Base-by-base conservation (phyloP, 495 filamentous ascomycete species). In the Penicillium nucicola region DNA sequence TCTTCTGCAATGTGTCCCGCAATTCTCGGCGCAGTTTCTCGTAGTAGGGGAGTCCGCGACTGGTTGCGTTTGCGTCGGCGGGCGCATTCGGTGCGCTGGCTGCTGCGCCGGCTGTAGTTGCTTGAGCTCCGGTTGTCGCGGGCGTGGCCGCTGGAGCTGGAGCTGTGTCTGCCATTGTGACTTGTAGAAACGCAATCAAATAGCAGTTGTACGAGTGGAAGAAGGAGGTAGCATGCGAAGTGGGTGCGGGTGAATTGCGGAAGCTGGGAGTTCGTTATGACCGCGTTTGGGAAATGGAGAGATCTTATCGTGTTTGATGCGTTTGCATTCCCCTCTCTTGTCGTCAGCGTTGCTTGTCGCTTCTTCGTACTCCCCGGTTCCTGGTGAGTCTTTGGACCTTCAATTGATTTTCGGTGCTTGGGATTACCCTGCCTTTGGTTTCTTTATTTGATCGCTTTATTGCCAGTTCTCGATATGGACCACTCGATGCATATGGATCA, bases 1-100 rank as follows among this genome's bases (percentile, higher is more conserved):
- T 89, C 61, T 83, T 83, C 41, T 81, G 74, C 5, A 89, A 70
- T 7, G 82, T 82, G 23, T 86, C 84, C 20, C 86, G 77, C 13
- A 89, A 74, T 47, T 88, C 83, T 37, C 83, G 79, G 17, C 84
- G 77, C 13, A 89, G 71, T 59, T 86, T 86, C 67, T 89, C 86
- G 57, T 89, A 89, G 68, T 87, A 87, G 17, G 84, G 84, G 31
- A 86, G 56, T 22, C 77, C 72, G 56, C 80, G 69, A 57, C 71
- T 76, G 17, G 65, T 36, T 12, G 60, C 57, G 34, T 61, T 65
- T 42, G 58, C 63, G 6, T 67, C 60, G 23, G 48, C 37, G 18
- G 64, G 65, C 66, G 57, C 64, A 62, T 65, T 72, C 48, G 57
- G 47, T 23, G 63, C 61, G 53, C 52, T 58, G 61, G 51, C 45